phyloP scores from a whole-genome alignment of 75 land plant species.

The Sequoia sempervirens region DNA sequence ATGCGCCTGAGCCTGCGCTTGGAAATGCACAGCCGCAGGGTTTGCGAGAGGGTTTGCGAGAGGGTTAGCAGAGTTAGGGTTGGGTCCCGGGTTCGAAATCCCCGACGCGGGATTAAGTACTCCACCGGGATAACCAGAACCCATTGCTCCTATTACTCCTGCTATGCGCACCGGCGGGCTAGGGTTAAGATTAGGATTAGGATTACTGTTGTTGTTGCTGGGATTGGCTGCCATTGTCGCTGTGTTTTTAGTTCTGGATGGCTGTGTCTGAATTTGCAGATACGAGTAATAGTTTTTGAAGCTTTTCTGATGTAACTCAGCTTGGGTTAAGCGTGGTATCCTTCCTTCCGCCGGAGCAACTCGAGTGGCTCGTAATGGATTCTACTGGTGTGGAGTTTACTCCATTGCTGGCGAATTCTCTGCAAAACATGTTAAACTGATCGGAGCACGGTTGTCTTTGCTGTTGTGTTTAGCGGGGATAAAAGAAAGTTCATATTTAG shows the following conservation, averaged over 20 bases:
- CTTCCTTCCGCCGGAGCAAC: background rate
- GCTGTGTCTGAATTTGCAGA: background rate
- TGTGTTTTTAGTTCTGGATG: background rate
- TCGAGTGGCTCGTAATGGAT: background rate
- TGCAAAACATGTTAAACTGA: too few species aligned
- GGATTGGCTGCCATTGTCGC: background rate
- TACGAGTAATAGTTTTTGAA: background rate
- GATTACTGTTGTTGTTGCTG: background rate
- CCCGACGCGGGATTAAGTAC: background rate
- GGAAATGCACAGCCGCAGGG: background rate
- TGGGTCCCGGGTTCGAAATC: background rate
- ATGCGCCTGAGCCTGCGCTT: constrained; percentile 12
- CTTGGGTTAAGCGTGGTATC: background rate
- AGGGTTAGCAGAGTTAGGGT: background rate
- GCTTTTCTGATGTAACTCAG: background rate
- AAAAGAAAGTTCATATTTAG: too few species aligned
- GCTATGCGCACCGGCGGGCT: background rate
- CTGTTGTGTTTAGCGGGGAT: too few species aligned
- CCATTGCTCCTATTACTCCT: constrained; percentile 1
- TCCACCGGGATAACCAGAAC: background rate
- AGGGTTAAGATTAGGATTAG: background rate
- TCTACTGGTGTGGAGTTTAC: background rate
- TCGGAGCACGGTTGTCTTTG: too few species aligned
- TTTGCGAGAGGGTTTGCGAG: background rate
- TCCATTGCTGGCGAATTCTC: background rate